Conservation (phyloP, 1,284 basidiomycete genomes). For the Microbotryum silenes-acaulis region DNA sequence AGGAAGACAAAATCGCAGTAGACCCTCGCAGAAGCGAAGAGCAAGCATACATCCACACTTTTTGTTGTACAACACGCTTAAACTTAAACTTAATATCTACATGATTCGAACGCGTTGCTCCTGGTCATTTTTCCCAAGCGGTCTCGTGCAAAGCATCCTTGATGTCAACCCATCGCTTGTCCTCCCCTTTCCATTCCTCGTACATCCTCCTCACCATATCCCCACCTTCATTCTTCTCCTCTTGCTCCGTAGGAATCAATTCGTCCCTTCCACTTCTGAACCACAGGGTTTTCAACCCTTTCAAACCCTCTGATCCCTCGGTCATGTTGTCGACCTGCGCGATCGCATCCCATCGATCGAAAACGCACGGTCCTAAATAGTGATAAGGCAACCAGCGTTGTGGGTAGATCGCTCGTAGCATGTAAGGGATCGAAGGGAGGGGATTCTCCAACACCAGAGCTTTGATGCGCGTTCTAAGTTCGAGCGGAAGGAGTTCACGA, state of each 20-base stretch:
- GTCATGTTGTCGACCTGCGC: background rate
- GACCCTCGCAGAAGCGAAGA: no score
- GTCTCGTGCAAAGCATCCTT: constrained; percentile 23
- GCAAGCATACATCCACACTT: no score
- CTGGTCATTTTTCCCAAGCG: background rate
- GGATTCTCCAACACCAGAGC: constrained; percentile 51
- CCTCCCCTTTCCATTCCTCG: background rate
- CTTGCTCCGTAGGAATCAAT: constrained; percentile 15
- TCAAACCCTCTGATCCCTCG: background rate
- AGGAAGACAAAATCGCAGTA: no score
- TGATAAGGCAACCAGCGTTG: constrained; percentile 50
- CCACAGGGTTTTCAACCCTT: constrained; percentile 14
- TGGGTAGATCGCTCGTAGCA: constrained; percentile 50
- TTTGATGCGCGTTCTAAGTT: background rate
- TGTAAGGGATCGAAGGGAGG: constrained; percentile 48
- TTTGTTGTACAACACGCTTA: no score
- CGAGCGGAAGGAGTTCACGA: constrained; percentile 10
- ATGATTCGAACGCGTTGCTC: no score
- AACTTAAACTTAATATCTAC: no score
- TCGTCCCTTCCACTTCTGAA: constrained; percentile 25
- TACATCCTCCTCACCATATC: constrained; percentile 19
- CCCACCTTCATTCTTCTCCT: background rate
- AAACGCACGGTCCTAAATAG: constrained; percentile 46
- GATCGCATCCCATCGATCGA: constrained; percentile 49
- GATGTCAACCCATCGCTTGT: constrained; percentile 16